Base-by-base conservation (phyloP, 345 rosid species). In the Ceriops decandra region DNA sequence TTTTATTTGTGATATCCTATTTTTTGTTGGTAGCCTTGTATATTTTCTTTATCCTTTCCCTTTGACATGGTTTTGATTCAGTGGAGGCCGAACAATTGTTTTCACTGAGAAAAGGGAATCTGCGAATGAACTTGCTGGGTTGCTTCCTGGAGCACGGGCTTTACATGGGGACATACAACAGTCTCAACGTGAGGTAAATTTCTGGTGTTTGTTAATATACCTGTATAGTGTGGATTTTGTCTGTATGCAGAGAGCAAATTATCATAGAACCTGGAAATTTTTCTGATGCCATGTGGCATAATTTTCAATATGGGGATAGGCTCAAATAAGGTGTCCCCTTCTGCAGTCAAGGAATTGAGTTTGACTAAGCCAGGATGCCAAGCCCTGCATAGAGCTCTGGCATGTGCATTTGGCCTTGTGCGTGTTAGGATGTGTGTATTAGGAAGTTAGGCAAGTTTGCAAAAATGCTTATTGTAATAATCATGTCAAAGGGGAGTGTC, bases 161-260 rank as follows among this genome's bases (percentile, higher is more conserved):
- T 75, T 95, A 65, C 98, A 95, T 62, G 99, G 99, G 52, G 99
- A 95, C 62, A 95, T 95, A 35, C 96, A 90, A 42, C 99, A 95
- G 67, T 71, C 93, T 54, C 91, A 88, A 47, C 93, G 99, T 30
- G 99, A 95, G 97, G 99, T 95, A 78, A 57, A 42, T 62, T 53
- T 49, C 28, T 46, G 28, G 13, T 36, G 42, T 53, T 35, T 32
- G 9, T 21, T 53, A 22, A 57, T 68, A 32, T 53, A 1, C 27
- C 17, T 6, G 13, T 38, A 6, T 36, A 1, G 7, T 47, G 62
- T 38, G 28, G 46, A 51, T 47, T 9, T 11, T 71, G 11, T 57
- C 46, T 8, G 21, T 63, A 20, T 42, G 19, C 63, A n/a, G 31
- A 56, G 10, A 8, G 16, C 21, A 13, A 42, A 11, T 42, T 42